These are phyloP conservation scores for Primulina eburnea DNA, from an alignment of 257 asterid genomes.

Conservation along the genomic window DNA sequence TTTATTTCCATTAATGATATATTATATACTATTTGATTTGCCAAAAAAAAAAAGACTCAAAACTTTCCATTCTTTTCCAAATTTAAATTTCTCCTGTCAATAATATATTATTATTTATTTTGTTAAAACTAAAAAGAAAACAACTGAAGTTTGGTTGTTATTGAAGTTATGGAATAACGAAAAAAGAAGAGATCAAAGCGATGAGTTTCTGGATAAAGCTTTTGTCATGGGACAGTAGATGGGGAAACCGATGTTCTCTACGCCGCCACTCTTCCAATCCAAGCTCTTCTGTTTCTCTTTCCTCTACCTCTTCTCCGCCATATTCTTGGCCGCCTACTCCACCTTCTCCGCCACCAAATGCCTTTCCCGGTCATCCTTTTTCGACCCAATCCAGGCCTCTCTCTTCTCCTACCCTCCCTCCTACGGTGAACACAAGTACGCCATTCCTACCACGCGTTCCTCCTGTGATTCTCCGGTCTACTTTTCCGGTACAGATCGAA, in stretches of 20 bases:
- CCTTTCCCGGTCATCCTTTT: slow-evolving; percentile 65
- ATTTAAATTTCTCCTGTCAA: too few species aligned
- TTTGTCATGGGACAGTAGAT: slow-evolving; percentile 21
- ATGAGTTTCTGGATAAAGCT: background rate
- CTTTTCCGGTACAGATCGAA: slow-evolving; percentile 55
- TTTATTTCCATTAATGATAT: too few species aligned
- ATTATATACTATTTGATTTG: too few species aligned
- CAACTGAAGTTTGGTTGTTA: background rate
- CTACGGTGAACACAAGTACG: slow-evolving; percentile 87
- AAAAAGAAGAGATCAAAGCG: background rate
- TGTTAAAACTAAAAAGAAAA: too few species aligned
- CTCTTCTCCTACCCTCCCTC: slow-evolving; percentile 74
- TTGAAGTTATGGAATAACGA: background rate
- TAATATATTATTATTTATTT: too few species aligned
- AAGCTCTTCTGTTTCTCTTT: slow-evolving; percentile 74
- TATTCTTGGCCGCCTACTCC: slow-evolving; percentile 48
- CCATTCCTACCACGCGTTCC: slow-evolving; percentile 74
- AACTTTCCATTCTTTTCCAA: too few species aligned
- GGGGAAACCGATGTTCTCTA: slow-evolving; percentile 44
- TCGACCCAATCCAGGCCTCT: slow-evolving; percentile 63
- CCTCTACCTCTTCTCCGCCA: slow-evolving; percentile 59
- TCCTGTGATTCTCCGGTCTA: slow-evolving; percentile 75
- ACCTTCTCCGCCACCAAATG: slow-evolving; percentile 61
- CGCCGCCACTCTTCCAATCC: slow-evolving; percentile 71
- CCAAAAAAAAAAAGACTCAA: too few species aligned